phyloP scores from a whole-genome alignment of 345 rosid genomes.

The Kandelia obovata region DNA sequence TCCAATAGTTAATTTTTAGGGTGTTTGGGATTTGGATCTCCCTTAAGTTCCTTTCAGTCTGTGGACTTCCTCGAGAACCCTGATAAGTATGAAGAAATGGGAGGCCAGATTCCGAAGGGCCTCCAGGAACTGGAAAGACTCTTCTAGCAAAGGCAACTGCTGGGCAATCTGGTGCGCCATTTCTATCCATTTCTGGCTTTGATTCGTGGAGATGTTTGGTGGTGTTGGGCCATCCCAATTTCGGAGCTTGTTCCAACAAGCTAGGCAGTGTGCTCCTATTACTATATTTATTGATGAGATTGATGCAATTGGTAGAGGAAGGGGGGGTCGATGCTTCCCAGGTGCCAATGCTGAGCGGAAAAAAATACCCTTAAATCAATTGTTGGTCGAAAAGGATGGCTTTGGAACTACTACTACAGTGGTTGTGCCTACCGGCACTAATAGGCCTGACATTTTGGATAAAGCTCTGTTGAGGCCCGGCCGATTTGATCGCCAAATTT shows the following conservation, averaged over 20 bases:
- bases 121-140: conserved; percentile 46
- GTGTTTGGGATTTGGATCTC: too few relatives aligned
- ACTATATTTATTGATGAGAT: conserved; percentile 44
- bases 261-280: conserved; percentile 41
- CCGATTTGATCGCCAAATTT: conserved; percentile 35
- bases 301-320: conserved; percentile 89
- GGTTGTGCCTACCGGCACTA: conserved; percentile 89
- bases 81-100: conserved; percentile 34
- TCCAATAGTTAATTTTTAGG: too few relatives aligned
- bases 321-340: conserved; percentile 35
- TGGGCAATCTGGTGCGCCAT: conserved; percentile 41
- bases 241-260: conserved; percentile 39
- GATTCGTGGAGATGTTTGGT: conserved; percentile 43
- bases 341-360: conserved; percentile 51
- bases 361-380: conserved; percentile 37
- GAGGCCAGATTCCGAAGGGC: conserved; percentile 46
- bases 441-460: conserved; percentile 78
- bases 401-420: conserved; percentile 36
- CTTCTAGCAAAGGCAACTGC: conserved; percentile 44
- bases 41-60: conserved; percentile 4
- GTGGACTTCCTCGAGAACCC: conserved; percentile 60
- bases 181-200: conserved; percentile 32
- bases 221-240: conserved; percentile 45
- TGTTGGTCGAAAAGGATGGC: conserved; percentile 42
- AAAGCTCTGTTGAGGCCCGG: conserved; percentile 39